Evolutionary conservation across 1,139 yeast species (phyloP).

Genomic region (Saccharomycopsis phalli): DNA sequence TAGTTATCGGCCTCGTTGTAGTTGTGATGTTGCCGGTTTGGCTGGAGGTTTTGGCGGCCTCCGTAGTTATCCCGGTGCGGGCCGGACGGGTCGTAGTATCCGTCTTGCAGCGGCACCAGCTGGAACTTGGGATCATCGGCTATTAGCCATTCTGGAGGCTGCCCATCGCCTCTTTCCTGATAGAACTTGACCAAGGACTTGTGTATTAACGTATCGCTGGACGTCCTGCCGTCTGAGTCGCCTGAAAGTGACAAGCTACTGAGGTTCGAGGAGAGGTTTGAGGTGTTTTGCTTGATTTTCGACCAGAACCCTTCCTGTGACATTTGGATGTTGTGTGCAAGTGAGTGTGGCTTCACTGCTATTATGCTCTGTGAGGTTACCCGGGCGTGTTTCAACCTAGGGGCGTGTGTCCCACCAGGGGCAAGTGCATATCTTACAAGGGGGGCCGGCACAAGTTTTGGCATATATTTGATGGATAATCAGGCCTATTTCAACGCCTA

Average conservation of each 20-base stretch:
- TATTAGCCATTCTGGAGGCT: slow-evolving; percentile 19
- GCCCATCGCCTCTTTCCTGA: slow-evolving; percentile 8
- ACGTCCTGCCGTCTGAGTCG: slow-evolving; percentile 19
- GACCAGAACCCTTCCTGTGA: slow-evolving; percentile 10
- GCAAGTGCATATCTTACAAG: no score
- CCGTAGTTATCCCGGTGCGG: background rate
- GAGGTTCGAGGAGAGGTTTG: slow-evolving; percentile 10
- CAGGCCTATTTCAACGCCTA: no score
- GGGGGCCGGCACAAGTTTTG: no score
- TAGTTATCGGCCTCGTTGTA: background rate
- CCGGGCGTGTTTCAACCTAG: background rate
- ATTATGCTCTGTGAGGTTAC: background rate
- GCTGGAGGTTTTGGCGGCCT: slow-evolving; percentile 15
- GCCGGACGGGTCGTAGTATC: slow-evolving; percentile 3
- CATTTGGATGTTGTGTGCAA: background rate
- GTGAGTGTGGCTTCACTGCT: background rate
- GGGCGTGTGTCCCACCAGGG: no score
- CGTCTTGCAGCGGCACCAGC: slow-evolving; percentile 1
- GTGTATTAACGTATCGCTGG: slow-evolving; percentile 17
- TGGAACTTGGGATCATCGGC: slow-evolving; percentile 16
- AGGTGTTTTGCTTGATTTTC: slow-evolving; percentile 12
- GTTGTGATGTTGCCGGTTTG: background rate
- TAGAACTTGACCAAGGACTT: slow-evolving; percentile 18
- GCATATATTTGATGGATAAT: no score
- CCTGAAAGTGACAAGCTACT: slow-evolving; percentile 8